Percentiles rank a stretch among this genome's conserved stretches.
Evolutionary conservation across 495 filamentous ascomycete species (phyloP).

Genomic region (Penicillium herquei): DNA sequence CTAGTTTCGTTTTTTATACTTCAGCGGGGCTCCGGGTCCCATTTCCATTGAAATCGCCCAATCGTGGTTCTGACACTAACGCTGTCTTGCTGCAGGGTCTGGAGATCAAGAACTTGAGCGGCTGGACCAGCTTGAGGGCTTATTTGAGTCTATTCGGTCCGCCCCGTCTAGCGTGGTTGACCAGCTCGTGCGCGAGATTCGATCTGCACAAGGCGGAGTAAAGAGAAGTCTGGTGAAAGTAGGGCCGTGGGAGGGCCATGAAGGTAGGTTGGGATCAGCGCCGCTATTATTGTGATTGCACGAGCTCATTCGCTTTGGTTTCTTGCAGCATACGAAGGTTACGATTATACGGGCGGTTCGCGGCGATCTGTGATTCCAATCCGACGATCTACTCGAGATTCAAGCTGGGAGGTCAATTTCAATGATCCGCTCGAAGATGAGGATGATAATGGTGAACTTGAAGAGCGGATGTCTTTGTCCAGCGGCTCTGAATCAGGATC

Average conservation of each 20-base stretch:
- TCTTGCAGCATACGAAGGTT: slow-evolving; percentile 19
- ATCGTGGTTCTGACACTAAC: slow-evolving; percentile 6
- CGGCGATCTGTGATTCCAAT: slow-evolving; percentile 12
- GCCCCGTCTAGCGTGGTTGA: slow-evolving; percentile 36
- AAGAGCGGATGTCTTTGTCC: slow-evolving; percentile 12
- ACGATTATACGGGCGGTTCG: slow-evolving; percentile 8
- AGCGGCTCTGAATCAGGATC: slow-evolving; percentile 26
- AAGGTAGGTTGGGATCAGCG: slow-evolving; percentile 21
- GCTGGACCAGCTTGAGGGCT: slow-evolving; percentile 33
- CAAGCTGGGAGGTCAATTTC: slow-evolving; percentile 10
- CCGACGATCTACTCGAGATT: slow-evolving; percentile 3
- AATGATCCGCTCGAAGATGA: slow-evolving; percentile 7
- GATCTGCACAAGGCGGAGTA: slow-evolving; percentile 21
- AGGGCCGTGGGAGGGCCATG: slow-evolving; percentile 30
- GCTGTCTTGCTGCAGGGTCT: slow-evolving; percentile 19
- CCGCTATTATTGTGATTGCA: too few species aligned
- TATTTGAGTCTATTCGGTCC: slow-evolving; percentile 43
- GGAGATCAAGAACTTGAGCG: slow-evolving; percentile 24
- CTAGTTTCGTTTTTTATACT: background rate
- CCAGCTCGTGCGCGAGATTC: slow-evolving; percentile 34
- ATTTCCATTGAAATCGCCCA: background rate
- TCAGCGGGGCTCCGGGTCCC: background rate
- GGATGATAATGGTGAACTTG: slow-evolving; percentile 15
- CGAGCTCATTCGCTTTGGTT: too few species aligned
- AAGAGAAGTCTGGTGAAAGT: slow-evolving; percentile 20